Conservation (phyloP, 805 yeast species). For the Kodamaea sagamina region DNA sequence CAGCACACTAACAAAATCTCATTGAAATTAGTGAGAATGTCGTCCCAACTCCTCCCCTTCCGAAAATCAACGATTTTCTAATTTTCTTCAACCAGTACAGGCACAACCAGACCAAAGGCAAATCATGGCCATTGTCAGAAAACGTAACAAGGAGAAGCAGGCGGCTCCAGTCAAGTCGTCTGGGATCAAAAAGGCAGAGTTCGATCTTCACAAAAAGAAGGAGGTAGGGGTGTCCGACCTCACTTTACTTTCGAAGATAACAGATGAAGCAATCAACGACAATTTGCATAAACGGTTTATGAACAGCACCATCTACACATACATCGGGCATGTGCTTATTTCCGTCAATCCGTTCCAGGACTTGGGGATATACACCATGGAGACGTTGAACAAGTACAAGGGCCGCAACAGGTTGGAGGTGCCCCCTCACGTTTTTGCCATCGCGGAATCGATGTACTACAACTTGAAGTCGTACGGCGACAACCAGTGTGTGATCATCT, state of each 20-base stretch:
- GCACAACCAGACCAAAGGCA: not conserved
- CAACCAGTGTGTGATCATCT: slow-evolving; percentile 94
- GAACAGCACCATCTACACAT: slow-evolving; percentile 88
- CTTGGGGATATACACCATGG: slow-evolving; percentile 89
- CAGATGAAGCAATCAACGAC: slow-evolving; percentile 91
- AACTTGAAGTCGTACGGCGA: slow-evolving; percentile 92
- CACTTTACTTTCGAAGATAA: slow-evolving; percentile 81
- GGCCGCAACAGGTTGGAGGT: slow-evolving; percentile 95
- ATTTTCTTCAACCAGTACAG: not conserved
- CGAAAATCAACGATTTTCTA: slow-evolving; percentile 3
- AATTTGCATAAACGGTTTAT: slow-evolving; percentile 86
- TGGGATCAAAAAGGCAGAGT: slow-evolving; percentile 81
- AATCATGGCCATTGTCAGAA: slow-evolving; percentile 72
- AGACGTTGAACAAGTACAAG: slow-evolving; percentile 70
- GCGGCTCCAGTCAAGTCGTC: slow-evolving; percentile 57
- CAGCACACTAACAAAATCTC: not conserved
- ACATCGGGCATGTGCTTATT: slow-evolving; percentile 91
- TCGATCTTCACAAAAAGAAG: slow-evolving; percentile 82
- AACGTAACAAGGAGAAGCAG: slow-evolving; percentile 58
- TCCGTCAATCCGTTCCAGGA: slow-evolving; percentile 97
- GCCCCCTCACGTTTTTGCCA: slow-evolving; percentile 97
- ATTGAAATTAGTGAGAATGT: no score
- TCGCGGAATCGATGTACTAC: slow-evolving; percentile 96
- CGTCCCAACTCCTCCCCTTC: no score
- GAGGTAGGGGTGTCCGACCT: slow-evolving; percentile 98